These are phyloP conservation scores for Lactarius pseudohatsudake DNA, from an alignment of 768 basidiomycete species.

Conservation along the genomic window DNA sequence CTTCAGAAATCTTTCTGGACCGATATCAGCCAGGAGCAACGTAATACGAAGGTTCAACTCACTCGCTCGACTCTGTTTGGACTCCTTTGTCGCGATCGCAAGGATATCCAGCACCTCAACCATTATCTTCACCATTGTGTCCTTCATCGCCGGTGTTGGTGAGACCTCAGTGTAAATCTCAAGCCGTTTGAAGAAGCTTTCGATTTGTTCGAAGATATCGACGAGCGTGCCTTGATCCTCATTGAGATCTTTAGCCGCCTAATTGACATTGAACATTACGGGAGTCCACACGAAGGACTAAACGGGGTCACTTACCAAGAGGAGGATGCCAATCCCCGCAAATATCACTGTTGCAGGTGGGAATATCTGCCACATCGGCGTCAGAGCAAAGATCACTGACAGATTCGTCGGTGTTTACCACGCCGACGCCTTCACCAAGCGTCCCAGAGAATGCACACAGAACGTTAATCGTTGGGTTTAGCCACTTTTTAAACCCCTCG, in stretches of 20 bases:
- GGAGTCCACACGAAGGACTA: not conserved
- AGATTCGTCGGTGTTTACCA: not conserved
- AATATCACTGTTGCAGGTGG: not conserved
- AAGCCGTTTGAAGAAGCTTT: not conserved
- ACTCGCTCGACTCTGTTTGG: not conserved
- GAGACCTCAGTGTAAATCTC: not conserved
- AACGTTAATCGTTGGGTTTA: not conserved
- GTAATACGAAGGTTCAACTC: not conserved
- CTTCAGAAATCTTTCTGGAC: not conserved
- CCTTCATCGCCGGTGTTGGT: not conserved
- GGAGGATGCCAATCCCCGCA: not conserved
- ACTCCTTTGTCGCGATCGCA: not conserved
- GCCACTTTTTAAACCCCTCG: not conserved
- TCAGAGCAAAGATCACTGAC: not conserved
- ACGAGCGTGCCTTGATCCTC: no score
- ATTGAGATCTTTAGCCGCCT: no score
- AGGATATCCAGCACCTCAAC: not conserved
- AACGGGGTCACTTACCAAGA: not conserved
- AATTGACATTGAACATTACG: not conserved
- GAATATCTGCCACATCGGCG: not conserved
- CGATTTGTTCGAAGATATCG: not conserved
- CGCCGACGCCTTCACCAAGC: not conserved
- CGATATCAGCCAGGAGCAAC: not conserved
- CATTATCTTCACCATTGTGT: not conserved
- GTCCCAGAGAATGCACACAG: not conserved